A percentile compares a stretch with the other conserved stretches of the same genome.
These are phyloP conservation scores for Uronychia binucleata DNA, from an alignment of 73 alveolate genomes.

Conservation along the genomic window DNA sequence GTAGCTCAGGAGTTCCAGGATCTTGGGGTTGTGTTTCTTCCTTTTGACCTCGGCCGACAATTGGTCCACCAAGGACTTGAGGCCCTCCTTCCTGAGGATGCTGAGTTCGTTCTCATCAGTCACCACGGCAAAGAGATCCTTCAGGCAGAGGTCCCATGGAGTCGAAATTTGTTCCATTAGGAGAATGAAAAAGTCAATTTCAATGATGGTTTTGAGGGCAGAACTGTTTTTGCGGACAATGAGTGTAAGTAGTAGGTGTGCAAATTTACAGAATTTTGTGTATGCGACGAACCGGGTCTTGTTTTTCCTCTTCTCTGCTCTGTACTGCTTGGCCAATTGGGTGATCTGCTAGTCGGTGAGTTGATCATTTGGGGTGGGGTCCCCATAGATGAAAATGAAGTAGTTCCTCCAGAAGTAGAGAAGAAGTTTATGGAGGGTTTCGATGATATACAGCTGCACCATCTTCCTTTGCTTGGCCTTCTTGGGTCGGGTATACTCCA, in stretches of 20 bases:
- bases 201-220: not conserved
- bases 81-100: not conserved
- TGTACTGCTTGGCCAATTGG: too few species aligned
- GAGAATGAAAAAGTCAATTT: not conserved
- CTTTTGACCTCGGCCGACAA: not conserved
- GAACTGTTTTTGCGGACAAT: not conserved
- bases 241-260: not conserved
- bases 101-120: not conserved
- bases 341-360: too few species aligned
- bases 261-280: not conserved
- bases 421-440: not conserved
- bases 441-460: not conserved
- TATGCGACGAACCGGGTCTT: too few species aligned
- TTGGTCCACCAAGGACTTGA: not conserved
- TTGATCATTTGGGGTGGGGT: too few species aligned
- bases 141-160: conserved; percentile 1
- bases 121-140: not conserved
- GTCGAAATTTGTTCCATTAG: not conserved
- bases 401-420: conserved; percentile 1
- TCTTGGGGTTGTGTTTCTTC: not conserved
- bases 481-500: conserved; percentile 3
- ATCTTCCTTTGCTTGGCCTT: not conserved
- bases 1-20: not conserved
- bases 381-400: not conserved
- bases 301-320: too few species aligned